phyloP scores from a whole-genome alignment of 1,284 basidiomycete genomes.

The Singerocomus rubriflavus region DNA sequence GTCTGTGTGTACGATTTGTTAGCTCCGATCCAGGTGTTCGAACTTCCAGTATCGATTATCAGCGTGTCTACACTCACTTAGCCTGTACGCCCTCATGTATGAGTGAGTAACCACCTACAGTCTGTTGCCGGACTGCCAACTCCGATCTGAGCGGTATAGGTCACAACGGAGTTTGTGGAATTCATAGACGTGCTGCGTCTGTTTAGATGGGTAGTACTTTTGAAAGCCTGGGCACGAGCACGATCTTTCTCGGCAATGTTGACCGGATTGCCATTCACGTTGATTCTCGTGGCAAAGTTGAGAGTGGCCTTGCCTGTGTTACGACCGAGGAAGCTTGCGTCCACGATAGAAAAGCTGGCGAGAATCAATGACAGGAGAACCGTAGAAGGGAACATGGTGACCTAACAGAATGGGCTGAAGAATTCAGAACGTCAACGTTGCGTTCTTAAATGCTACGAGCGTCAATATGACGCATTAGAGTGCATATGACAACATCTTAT shows the following conservation, averaged over 20 bases:
- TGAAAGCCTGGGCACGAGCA: neutral
- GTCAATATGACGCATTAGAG: neutral
- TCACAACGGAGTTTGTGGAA: constrained; percentile 21
- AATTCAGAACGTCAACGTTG: neutral
- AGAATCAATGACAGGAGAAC: constrained; percentile 14
- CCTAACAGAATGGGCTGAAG: neutral
- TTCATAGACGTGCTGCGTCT: constrained; percentile 9
- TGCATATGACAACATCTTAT: neutral
- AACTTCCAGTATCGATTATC: neutral
- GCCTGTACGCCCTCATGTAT: neutral
- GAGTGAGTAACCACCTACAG: constrained; percentile 29
- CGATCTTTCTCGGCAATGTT: neutral
- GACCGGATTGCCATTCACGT: neutral
- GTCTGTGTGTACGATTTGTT: neutral
- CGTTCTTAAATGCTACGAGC: constrained; percentile 2
- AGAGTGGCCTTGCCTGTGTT: neutral
- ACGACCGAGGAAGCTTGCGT: constrained; percentile 10
- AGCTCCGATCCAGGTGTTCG: neutral
- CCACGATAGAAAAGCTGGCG: constrained; percentile 8
- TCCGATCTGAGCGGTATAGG: constrained; percentile 38
- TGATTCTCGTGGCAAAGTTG: neutral
- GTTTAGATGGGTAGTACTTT: neutral
- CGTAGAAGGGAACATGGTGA: constrained; percentile 18
- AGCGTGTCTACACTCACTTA: neutral
- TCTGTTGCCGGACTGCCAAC: constrained; percentile 43